Evolutionary conservation across 2,329 filamentous ascomycete species (phyloP).

Genomic region (Chaetomium strumarium): DNA sequence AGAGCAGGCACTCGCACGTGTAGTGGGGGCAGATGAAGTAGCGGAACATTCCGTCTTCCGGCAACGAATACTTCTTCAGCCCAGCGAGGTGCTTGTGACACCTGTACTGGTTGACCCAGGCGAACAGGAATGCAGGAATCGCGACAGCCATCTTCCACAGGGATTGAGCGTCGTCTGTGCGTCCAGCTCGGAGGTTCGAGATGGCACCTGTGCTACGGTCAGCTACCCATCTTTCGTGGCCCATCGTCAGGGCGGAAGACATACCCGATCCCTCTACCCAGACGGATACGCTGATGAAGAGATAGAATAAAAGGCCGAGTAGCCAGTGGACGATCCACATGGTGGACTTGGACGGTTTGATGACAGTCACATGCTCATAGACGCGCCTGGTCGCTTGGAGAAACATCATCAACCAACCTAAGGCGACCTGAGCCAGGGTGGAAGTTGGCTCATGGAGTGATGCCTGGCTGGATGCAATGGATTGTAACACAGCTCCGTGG

Average conservation of each 20-base stretch:
- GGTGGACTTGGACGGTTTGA: slow-evolving; percentile 60
- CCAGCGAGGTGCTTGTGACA: slow-evolving; percentile 65
- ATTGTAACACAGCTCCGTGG: slow-evolving; percentile 48
- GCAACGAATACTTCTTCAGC: slow-evolving; percentile 77
- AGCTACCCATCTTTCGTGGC: slow-evolving; percentile 8
- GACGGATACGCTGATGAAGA: slow-evolving; percentile 63
- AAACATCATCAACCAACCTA: slow-evolving; percentile 68
- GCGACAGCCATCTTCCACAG: slow-evolving; percentile 49
- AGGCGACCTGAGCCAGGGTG: slow-evolving; percentile 54
- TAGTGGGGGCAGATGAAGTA: slow-evolving; percentile 83
- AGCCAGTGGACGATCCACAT: slow-evolving; percentile 88
- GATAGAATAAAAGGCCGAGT: slow-evolving; percentile 73
- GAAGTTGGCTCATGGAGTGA: slow-evolving; percentile 37
- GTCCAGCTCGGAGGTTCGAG: slow-evolving; percentile 21
- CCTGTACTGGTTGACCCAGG: slow-evolving; percentile 67
- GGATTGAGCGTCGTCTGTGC: slow-evolving; percentile 28
- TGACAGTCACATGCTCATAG: slow-evolving; percentile 64
- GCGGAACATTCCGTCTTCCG: slow-evolving; percentile 64
- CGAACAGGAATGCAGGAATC: slow-evolving; percentile 59
- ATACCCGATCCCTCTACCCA: slow-evolving; percentile 79
- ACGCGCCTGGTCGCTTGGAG: slow-evolving; percentile 70
- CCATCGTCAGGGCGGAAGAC: slow-evolving; percentile 16
- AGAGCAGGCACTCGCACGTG: slow-evolving; percentile 79
- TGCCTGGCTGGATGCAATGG: slow-evolving; percentile 36
- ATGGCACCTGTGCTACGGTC: slow-evolving; percentile 30